A percentile compares a stretch with the other conserved stretches of the same genome.
These are phyloP conservation scores for Russula abietina DNA, from an alignment of 768 basidiomycete species.

Conservation along the genomic window DNA sequence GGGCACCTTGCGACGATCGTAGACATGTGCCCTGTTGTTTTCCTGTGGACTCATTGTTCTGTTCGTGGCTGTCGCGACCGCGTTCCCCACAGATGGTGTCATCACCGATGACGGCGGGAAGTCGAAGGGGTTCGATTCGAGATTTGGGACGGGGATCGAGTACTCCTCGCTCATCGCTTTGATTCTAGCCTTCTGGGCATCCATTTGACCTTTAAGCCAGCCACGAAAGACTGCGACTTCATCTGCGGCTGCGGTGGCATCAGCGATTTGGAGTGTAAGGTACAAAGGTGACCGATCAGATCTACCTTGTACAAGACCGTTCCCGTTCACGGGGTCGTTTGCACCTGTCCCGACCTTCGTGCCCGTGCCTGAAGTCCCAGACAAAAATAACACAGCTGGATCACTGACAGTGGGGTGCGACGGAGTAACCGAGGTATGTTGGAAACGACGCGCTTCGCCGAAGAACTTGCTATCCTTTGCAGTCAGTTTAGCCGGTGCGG, in stretches of 20 bases:
- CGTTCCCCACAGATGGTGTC: not conserved
- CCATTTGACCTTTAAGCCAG: constrained; percentile 6
- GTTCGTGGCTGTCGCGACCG: not conserved
- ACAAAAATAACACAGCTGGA: not conserved
- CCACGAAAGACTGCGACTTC: not conserved
- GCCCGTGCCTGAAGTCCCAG: not conserved
- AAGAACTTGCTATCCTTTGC: not conserved
- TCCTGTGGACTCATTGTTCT: too few relatives aligned
- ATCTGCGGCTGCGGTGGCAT: not conserved
- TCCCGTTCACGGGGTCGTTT: not conserved
- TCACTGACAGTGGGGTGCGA: not conserved
- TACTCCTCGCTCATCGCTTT: constrained; percentile 6
- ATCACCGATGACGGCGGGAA: not conserved
- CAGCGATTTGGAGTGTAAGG: not conserved
- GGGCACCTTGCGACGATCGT: not conserved
- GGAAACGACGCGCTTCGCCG: not conserved
- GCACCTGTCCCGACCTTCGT: not conserved
- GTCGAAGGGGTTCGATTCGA: not conserved
- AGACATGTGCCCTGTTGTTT: not conserved
- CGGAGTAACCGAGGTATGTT: not conserved
- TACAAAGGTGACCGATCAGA: not conserved
- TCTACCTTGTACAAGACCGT: constrained; percentile 5
- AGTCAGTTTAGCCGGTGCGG: not conserved
- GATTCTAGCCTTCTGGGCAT: constrained; percentile 9
- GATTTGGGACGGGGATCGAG: constrained; percentile 14